Conservation (phyloP, 352 stramenopile genomes). For the Thalassiosira ordinaria region DNA sequence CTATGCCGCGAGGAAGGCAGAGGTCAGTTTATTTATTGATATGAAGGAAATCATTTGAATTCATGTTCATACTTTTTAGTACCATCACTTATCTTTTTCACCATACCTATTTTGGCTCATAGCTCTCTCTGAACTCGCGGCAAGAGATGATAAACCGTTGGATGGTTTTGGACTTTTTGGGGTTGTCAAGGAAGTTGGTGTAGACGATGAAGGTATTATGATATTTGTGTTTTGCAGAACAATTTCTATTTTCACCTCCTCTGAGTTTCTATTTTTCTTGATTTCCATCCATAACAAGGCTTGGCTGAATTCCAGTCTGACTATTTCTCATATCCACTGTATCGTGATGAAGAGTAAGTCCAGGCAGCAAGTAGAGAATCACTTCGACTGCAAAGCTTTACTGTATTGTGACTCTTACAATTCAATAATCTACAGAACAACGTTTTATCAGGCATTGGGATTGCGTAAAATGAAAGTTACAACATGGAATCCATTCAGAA, state of each 20-base stretch:
- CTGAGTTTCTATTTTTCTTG: background rate
- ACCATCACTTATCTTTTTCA: no score
- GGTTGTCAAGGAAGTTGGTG: constrained; percentile 58
- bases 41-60: no score
- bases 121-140: constrained; percentile 54
- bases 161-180: constrained; percentile 68
- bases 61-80: no score
- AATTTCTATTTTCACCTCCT: background rate
- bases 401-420: background rate
- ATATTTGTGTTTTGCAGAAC: no score
- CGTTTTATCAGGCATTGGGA: constrained; percentile 62
- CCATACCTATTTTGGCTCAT: no score
- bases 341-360: constrained; percentile 56
- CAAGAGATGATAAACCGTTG: constrained; percentile 51
- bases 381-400: no score
- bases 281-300: constrained; percentile 9
- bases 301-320: constrained; percentile 57
- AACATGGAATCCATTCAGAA: constrained; percentile 65
- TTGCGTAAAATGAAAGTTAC: constrained; percentile 43
- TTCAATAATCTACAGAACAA: constrained; percentile 17
- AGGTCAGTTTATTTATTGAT: no score
- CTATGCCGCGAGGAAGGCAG: constrained; percentile 64
- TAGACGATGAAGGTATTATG: constrained; percentile 55
- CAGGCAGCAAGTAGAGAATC: background rate
- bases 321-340: constrained; percentile 57